phyloP scores from a whole-genome alignment of 768 basidiomycete genomes.

The Guyanaporus albipodus region DNA sequence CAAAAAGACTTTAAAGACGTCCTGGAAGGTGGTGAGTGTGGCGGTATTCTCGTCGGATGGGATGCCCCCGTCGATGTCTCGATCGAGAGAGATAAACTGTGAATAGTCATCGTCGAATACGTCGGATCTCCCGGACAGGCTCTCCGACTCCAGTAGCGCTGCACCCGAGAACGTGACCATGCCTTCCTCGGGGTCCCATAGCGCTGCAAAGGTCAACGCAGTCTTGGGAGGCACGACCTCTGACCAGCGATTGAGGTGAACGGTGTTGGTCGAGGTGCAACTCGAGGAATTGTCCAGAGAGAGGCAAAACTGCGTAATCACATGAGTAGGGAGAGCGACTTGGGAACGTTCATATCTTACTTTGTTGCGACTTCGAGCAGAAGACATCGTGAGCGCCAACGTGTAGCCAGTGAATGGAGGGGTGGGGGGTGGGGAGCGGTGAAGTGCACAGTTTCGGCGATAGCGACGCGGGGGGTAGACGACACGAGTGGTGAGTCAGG shows the following conservation, averaged over 20 bases:
- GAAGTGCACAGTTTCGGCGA: not conserved
- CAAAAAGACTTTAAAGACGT: constrained; percentile 28
- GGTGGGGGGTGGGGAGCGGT: not conserved
- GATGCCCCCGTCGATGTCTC: constrained; percentile 6
- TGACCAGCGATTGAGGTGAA: constrained; percentile 45
- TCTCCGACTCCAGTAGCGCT: constrained; percentile 37
- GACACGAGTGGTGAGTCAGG: not conserved
- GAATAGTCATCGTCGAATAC: constrained; percentile 14
- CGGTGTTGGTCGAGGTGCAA: constrained; percentile 7
- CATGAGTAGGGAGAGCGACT: not conserved
- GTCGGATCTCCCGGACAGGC: constrained; percentile 9
- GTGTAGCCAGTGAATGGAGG: not conserved
- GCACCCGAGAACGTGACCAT: constrained; percentile 55
- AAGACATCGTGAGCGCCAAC: constrained; percentile 12
- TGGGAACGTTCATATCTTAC: constrained; percentile 10
- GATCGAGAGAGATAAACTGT: constrained; percentile 13
- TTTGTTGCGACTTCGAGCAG: constrained; percentile 16
- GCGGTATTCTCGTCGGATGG: constrained; percentile 20
- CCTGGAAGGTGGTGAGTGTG: constrained; percentile 25
- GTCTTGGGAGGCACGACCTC: constrained; percentile 53
- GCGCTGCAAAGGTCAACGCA: constrained; percentile 54
- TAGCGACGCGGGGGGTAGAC: not conserved
- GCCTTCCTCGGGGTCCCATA: constrained; percentile 57
- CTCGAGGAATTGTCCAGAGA: constrained; percentile 19
- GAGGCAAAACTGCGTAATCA: constrained; percentile 18